Conservation (phyloP, 2,329 filamentous ascomycete species). For the Huntiella savannae region DNA sequence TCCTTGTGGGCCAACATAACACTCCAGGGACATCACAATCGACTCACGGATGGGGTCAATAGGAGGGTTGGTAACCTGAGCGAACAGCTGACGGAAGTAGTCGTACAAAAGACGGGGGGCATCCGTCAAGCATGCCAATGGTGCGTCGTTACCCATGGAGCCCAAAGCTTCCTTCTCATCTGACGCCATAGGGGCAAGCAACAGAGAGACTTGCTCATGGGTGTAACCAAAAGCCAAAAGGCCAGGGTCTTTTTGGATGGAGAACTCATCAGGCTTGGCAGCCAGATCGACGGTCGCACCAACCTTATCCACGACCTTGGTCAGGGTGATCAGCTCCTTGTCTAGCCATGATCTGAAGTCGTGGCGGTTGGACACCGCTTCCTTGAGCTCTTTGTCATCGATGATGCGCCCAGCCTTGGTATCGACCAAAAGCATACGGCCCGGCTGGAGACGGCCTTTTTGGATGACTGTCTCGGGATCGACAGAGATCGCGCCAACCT, state of each 20-base stretch:
- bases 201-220: slow-evolving; percentile 79
- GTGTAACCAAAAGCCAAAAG: slow-evolving; percentile 85
- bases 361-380: slow-evolving; percentile 65
- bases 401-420: slow-evolving; percentile 80
- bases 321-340: slow-evolving; percentile 64
- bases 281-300: slow-evolving; percentile 43
- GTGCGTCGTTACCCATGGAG: slow-evolving; percentile 95
- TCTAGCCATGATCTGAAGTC: slow-evolving; percentile 84
- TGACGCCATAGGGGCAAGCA: slow-evolving; percentile 87
- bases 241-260: slow-evolving; percentile 66
- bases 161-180: slow-evolving; percentile 94
- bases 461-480: slow-evolving; percentile 80
- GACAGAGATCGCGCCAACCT: slow-evolving; percentile 82
- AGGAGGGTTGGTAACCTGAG: slow-evolving; percentile 92
- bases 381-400: slow-evolving; percentile 81
- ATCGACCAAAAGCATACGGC: slow-evolving; percentile 90
- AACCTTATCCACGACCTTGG: slow-evolving; percentile 48
- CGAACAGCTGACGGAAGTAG: slow-evolving; percentile 95
- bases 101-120: slow-evolving; percentile 80
- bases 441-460: slow-evolving; percentile 84
- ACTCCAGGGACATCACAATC: slow-evolving; percentile 94
- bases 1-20: slow-evolving; percentile 88
- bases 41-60: slow-evolving; percentile 95
- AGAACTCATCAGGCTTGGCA: slow-evolving; percentile 45
- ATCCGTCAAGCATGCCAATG: slow-evolving; percentile 75